A percentile compares a stretch with the other conserved stretches of the same genome.
Evolutionary conservation across 352 stramenopile genomes (phyloP).

Genomic region (Phytophthora rubi): DNA sequence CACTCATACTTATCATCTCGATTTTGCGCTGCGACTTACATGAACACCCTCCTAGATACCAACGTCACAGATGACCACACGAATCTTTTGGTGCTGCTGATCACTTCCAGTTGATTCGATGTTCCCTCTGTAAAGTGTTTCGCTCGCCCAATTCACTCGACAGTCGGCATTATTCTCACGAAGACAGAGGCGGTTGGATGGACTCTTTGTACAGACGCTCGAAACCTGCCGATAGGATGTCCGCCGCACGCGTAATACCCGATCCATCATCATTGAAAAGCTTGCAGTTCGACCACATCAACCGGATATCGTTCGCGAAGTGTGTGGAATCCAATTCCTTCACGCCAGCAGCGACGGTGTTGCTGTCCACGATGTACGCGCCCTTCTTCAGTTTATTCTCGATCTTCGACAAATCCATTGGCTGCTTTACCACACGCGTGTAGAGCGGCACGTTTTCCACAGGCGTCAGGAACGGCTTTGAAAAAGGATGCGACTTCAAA

Average conservation of each 20-base stretch:
- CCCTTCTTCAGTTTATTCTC: slow-evolving; percentile 64
- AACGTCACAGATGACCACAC: slow-evolving; percentile 26
- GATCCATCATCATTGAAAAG: slow-evolving; percentile 87
- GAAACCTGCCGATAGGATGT: slow-evolving; percentile 71
- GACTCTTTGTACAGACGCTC: slow-evolving; percentile 64
- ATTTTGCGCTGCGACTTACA: slow-evolving; percentile 25
- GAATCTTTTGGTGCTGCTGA: slow-evolving; percentile 10
- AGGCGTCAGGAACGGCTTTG: slow-evolving; percentile 76
- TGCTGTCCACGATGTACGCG: slow-evolving; percentile 62
- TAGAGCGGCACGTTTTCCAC: slow-evolving; percentile 85
- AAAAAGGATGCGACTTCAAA: slow-evolving; percentile 77
- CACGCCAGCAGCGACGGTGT: slow-evolving; percentile 27
- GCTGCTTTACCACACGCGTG: slow-evolving; percentile 75
- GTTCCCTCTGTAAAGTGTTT: slow-evolving; percentile 9
- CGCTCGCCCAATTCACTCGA: slow-evolving; percentile 3
- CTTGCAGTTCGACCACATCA: slow-evolving; percentile 87
- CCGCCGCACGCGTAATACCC: slow-evolving; percentile 75
- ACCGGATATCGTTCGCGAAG: slow-evolving; percentile 80
- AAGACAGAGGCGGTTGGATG: slow-evolving; percentile 36
- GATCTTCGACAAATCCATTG: slow-evolving; percentile 84
- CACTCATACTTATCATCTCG: slow-evolving; percentile 32
- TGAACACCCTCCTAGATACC: slow-evolving; percentile 27
- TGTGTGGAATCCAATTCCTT: slow-evolving; percentile 55
- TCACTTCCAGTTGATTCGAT: slow-evolving; percentile 16
- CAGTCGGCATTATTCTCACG: slow-evolving; percentile 16